These are phyloP conservation scores for Aspergillus coremiiformis DNA, from an alignment of 495 filamentous ascomycete genomes.

Conservation along the genomic window DNA sequence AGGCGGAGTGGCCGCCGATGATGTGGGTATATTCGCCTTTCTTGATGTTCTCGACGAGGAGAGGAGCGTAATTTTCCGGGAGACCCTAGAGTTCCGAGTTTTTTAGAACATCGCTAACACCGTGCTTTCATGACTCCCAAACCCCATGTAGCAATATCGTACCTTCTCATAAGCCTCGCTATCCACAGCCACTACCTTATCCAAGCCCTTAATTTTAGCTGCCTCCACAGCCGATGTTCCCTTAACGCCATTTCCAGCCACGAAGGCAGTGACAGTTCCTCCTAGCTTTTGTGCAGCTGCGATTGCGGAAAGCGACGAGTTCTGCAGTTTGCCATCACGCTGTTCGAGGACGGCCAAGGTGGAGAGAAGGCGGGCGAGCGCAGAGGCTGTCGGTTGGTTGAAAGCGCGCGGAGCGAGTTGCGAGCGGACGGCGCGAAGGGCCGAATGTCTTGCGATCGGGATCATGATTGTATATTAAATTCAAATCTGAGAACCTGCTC, in stretches of 20 bases:
- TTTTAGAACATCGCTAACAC: neutral
- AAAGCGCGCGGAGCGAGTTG: constrained; percentile 28
- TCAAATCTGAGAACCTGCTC: constrained; percentile 8
- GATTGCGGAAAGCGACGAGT: constrained; percentile 75
- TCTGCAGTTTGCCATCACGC: constrained; percentile 77
- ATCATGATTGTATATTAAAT: constrained; percentile 28
- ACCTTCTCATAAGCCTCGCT: constrained; percentile 92
- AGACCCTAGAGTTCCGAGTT: constrained; percentile 53
- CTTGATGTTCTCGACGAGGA: constrained; percentile 93
- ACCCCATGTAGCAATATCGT: neutral
- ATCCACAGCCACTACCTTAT: constrained; percentile 84
- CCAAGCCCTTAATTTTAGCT: constrained; percentile 80
- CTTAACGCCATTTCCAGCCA: constrained; percentile 79
- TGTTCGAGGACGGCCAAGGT: constrained; percentile 91
- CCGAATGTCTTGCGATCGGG: constrained; percentile 36
- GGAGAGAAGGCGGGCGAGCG: constrained; percentile 67
- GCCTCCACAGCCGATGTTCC: constrained; percentile 70
- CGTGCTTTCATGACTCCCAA: neutral
- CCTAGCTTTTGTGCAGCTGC: constrained; percentile 83
- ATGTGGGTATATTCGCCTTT: constrained; percentile 88
- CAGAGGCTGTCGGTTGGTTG: constrained; percentile 32
- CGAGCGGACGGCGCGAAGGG: constrained; percentile 43
- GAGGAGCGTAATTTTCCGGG: constrained; percentile 88
- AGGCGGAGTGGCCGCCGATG: constrained; percentile 84
- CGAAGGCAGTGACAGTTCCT: constrained; percentile 74